These are phyloP conservation scores for Colletotrichum lentis DNA, from an alignment of 2,329 filamentous ascomycete genomes.

Conservation along the genomic window DNA sequence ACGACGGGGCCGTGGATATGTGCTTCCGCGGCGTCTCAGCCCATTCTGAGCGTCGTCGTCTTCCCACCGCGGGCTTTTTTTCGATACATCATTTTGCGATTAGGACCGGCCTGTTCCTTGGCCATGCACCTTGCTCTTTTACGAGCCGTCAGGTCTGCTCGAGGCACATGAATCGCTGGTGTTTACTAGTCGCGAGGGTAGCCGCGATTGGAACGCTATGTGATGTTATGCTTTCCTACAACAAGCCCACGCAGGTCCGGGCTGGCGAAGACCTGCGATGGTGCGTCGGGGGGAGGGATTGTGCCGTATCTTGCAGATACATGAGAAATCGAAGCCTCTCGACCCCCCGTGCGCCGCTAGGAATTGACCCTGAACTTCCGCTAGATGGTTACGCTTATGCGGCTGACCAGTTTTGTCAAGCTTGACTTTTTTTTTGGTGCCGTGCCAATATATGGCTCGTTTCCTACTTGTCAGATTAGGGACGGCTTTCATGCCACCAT, in stretches of 20 bases:
- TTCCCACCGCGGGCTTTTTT: slow-evolving; percentile 2
- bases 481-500: slow-evolving; percentile 10
- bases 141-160: slow-evolving; percentile 17
- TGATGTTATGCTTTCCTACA: slow-evolving; percentile 18
- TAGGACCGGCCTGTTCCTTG: slow-evolving; percentile 4
- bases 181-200: slow-evolving; percentile 12
- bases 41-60: not conserved
- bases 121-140: slow-evolving; percentile 19
- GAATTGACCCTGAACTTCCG: slow-evolving; percentile 26
- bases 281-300: not conserved
- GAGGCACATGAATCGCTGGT: not conserved
- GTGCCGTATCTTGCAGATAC: slow-evolving; percentile 27
- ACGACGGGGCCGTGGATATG: slow-evolving; percentile 4
- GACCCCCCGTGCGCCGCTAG: slow-evolving; percentile 28
- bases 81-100: slow-evolving; percentile 25
- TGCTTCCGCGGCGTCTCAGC: slow-evolving; percentile 38
- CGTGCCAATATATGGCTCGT: not conserved
- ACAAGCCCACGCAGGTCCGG: slow-evolving; percentile 29
- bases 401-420: slow-evolving; percentile 25
- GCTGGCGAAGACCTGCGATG: slow-evolving; percentile 11
- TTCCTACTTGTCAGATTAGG: not conserved
- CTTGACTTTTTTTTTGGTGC: not conserved
- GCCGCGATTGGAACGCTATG: slow-evolving; percentile 22
- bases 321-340: slow-evolving; percentile 15
- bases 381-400: slow-evolving; percentile 41